Base-by-base conservation (phyloP, 495 filamentous ascomycete species). In the Penicillium pulvis region DNA sequence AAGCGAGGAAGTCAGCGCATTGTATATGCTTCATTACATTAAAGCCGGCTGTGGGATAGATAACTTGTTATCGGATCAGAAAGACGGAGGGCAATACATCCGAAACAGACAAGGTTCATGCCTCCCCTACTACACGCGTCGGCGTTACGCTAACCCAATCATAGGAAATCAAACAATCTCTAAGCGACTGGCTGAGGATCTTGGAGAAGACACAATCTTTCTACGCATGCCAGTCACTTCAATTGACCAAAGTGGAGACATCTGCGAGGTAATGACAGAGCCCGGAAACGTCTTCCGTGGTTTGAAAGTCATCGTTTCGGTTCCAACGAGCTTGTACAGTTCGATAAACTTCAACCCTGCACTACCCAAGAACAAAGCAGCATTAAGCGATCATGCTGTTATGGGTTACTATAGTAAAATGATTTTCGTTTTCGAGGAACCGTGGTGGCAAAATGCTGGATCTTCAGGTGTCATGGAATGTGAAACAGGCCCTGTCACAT, bases 21-120 rank as follows among this genome's bases (percentile, higher is more conserved):
- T 79, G 2, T 81, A 66, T 53, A 71, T 83, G 57, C 62, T 84
- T 14, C 69, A 80, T 47, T 80, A 81, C 56, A 72, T 70, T 62
- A 76, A 75, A 54, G 62, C 63, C 42, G 74, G 71, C 2, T 65
- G 67, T 9, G 79, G 79, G 0, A 62, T 83, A 9, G 51, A 71
- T n/a, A 60, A 70, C n/a, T 65, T 82, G 48, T 36, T 69, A 1
- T 79, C 78, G 0, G 79, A 81, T 49, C 16, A 56, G 6, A 72
- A 71, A 42, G 58, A 77, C 44, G 81, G 80, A 9, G 79, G 70
- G 0, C 78, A 82, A 53, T 72, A 79, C 53, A 56, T 80, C 17
- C 63, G 79, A 42, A 49, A 58, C 43, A 51, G 55, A 51, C 43
- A 62, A 41, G 66, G 66, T 66, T 56, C 28, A 42, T 46, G 4